Evolutionary conservation across 176 grass and related monocot genomes (phyloP).

Genomic region (Oryza glumipatula): DNA sequence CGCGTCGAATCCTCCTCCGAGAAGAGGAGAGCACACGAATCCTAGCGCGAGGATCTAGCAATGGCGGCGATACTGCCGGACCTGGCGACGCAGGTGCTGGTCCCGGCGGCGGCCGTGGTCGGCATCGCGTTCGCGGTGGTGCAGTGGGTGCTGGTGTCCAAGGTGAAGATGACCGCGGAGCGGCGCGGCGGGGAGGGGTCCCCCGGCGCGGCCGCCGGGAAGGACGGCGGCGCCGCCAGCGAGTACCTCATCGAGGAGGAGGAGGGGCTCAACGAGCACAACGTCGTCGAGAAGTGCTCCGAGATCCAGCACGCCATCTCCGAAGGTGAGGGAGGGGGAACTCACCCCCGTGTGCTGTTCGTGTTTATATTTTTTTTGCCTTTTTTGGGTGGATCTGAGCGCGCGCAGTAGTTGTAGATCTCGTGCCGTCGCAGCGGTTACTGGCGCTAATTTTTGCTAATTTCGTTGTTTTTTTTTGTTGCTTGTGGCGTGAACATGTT

Average conservation of each 20-base stretch:
- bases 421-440: background rate
- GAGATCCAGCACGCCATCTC: constrained; percentile 93
- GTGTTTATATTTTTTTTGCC: background rate
- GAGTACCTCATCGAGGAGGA: constrained; percentile 90
- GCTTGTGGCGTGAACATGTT: background rate
- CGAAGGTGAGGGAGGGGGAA: constrained; percentile 60
- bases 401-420: constrained; percentile 14
- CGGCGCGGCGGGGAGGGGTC: constrained; percentile 25
- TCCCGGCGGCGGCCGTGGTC: constrained; percentile 67
- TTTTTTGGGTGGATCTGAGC: constrained; percentile 8
- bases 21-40: background rate
- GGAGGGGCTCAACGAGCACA: constrained; percentile 88
- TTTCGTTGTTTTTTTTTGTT: constrained; percentile 32
- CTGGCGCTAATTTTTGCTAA: background rate
- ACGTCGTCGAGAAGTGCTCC: constrained; percentile 84
- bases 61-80: constrained; percentile 77
- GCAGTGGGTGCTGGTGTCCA: constrained; percentile 79
- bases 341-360: background rate
- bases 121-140: constrained; percentile 76
- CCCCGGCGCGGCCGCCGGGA: background rate
- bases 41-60: background rate
- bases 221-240: constrained; percentile 51
- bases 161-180: constrained; percentile 60
- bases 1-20: constrained; percentile 2
- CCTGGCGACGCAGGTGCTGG: constrained; percentile 66